These are phyloP conservation scores for Ceratocystis alfenasii DNA, from an alignment of 2,329 filamentous ascomycete species.

Conservation along the genomic window DNA sequence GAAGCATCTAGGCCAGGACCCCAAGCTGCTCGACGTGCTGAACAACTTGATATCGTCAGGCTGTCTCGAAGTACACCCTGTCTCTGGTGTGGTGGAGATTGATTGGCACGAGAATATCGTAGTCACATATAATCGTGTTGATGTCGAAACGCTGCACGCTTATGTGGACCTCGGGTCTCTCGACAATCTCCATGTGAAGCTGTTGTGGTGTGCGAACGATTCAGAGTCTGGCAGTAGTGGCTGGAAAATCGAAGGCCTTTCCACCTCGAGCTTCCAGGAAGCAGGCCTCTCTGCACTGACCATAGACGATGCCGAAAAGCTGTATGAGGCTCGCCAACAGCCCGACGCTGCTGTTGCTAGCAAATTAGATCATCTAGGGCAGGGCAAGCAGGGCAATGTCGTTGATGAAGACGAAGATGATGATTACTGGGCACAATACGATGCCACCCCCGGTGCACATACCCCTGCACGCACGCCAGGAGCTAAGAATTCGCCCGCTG, in stretches of 20 bases:
- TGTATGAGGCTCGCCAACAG: not conserved
- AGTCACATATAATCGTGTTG: conserved; percentile 53
- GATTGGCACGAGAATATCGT: conserved; percentile 49
- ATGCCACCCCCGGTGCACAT: conserved; percentile 55
- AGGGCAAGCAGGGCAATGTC: conserved; percentile 17
- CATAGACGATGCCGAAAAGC: conserved; percentile 12
- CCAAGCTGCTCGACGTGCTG: conserved; percentile 61
- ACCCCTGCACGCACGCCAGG: conserved; percentile 36
- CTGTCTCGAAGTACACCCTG: conserved; percentile 64
- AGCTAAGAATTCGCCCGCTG: conserved; percentile 26
- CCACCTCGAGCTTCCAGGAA: conserved; percentile 14
- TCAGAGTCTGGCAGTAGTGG: conserved; percentile 48
- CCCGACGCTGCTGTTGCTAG: conserved; percentile 18
- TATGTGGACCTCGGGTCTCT: conserved; percentile 41
- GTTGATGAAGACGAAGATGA: conserved; percentile 35
- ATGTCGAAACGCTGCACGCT: conserved; percentile 62
- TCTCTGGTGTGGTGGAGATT: conserved; percentile 67
- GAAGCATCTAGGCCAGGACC: conserved; percentile 51
- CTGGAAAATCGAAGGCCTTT: conserved; percentile 56
- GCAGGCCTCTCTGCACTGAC: conserved; percentile 31
- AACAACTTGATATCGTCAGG: conserved; percentile 44
- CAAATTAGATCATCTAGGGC: conserved; percentile 14
- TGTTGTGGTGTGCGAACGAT: conserved; percentile 59
- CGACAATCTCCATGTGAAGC: conserved; percentile 38
- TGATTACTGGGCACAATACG: conserved; percentile 33